A percentile compares a stretch with the other conserved stretches of the same genome.
Evolutionary conservation across 371 early-diverging fungal genomes (phyloP).

Genomic region (Saksenaea oblongispora): DNA sequence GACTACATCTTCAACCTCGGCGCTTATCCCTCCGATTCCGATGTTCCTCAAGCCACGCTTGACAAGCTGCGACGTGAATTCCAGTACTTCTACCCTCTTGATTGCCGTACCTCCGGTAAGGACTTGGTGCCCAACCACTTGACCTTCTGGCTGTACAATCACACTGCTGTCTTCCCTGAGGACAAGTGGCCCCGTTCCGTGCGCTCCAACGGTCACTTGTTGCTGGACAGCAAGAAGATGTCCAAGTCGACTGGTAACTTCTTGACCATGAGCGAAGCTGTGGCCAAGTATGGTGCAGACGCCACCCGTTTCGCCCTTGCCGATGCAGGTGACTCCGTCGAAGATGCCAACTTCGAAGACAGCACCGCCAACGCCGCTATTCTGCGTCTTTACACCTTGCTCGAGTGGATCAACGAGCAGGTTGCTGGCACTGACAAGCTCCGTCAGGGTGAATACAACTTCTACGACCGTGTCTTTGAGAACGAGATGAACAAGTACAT

Average conservation of each 20-base stretch:
- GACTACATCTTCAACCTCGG: constrained; percentile 89
- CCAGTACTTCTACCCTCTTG: constrained; percentile 98
- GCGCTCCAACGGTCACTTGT: constrained; percentile 97
- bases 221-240: constrained; percentile 99
- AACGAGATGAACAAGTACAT: constrained; percentile 85
- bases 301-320: constrained; percentile 97
- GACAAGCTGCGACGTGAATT: constrained; percentile 86
- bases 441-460: constrained; percentile 54
- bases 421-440: constrained; percentile 33
- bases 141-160: constrained; percentile 99
- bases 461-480: constrained; percentile 86
- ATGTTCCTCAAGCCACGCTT: constrained; percentile 67
- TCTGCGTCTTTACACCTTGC: constrained; percentile 89
- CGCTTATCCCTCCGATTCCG: constrained; percentile 63
- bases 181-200: constrained; percentile 93
- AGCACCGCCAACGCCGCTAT: constrained; percentile 97
- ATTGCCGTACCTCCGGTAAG: constrained; percentile 98
- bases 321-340: constrained; percentile 94
- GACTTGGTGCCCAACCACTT: constrained; percentile 99
- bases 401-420: constrained; percentile 88
- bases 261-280: constrained; percentile 87
- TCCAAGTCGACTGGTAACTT: constrained; percentile 99
- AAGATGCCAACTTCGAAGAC: constrained; percentile 99
- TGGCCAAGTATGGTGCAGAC: constrained; percentile 95
- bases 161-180: constrained; percentile 96